Base-by-base conservation (phyloP, 2,329 filamentous ascomycete species). In the Cladophialophora carrionii region DNA sequence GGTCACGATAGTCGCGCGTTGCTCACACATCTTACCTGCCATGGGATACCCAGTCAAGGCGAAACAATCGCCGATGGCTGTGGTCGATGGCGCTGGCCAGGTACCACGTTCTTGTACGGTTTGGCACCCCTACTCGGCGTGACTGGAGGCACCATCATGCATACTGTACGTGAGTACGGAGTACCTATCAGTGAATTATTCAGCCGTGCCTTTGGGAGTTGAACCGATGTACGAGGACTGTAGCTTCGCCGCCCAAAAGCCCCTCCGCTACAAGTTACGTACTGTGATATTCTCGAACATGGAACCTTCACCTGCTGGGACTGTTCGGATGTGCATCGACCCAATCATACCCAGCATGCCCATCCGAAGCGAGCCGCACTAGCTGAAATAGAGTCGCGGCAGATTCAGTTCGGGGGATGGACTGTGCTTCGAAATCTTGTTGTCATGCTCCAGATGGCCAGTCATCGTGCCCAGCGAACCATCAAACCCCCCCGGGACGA, bases 351-450 rank as follows among this genome's bases (percentile, higher is more conserved):
- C 26, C 22, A n/a, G 4, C 17, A 56, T 12, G 29, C n/a, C 29
- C 32, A 57, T 61, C 49, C 60, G 53, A 56, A 57, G 60, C 53
- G 60, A 62, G 60, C 52, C 43, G 60, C 26, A 41, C 60, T 62
- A 53, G 46, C 46, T 61, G 26, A 22, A 43, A 62, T 7, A 29
- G 17, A 41, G 37, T 20, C 9, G 41, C 8, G 24, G 9, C 10
- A 4, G 52, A 24, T 34, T 17, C 22, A n/a, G 14, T 46, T 46
- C 57, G 31, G 22, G 34, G 57, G 52, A 53, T 52, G 34, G 8
- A 34, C 5, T 61, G 26, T 57, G 60, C 60, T 62, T 49, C 41
- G 37, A 62, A 56, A 62, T 56, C 52, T 37, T n/a, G 46, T 48
- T 62, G 52, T 56, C 52, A 62, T 62, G 41, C 7, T 51, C 20